Conservation (phyloP, 306 rosid genomes). For the Citrullus amarus region DNA sequence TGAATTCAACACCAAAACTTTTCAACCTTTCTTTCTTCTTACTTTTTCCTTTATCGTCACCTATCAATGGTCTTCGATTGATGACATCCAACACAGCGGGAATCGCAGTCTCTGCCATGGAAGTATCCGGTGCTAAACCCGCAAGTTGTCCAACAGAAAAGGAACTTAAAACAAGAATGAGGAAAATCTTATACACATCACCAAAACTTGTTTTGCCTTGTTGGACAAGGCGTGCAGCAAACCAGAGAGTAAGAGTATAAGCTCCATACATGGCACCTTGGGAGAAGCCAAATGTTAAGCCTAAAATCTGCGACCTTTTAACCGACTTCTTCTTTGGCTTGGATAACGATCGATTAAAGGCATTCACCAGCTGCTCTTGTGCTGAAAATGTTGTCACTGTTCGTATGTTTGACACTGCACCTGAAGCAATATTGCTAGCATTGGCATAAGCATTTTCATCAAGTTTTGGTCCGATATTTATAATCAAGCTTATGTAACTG, state of each 20-base stretch:
- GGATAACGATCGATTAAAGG: conserved; percentile 54
- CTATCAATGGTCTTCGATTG: conserved; percentile 50
- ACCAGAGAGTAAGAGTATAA: conserved; percentile 69
- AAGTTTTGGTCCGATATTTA: conserved; percentile 56
- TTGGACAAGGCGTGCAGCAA: conserved; percentile 53
- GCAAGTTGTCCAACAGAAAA: conserved; percentile 90
- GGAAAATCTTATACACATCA: conserved; percentile 61
- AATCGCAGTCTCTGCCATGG: conserved; percentile 51
- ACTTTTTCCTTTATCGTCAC: conserved; percentile 15
- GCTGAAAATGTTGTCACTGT: conserved; percentile 81
- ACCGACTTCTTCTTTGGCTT: conserved; percentile 51
- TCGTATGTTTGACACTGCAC: conserved; percentile 80
- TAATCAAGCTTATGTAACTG: conserved; percentile 63
- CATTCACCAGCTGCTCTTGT: conserved; percentile 56
- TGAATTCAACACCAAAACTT: conserved; percentile 45
- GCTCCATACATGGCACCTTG: conserved; percentile 85
- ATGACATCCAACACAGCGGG: conserved; percentile 62
- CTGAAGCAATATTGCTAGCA: conserved; percentile 86
- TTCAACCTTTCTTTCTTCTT: conserved; percentile 41
- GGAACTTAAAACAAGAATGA: conserved; percentile 87
- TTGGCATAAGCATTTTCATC: conserved; percentile 56
- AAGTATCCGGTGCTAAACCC: conserved; percentile 85
- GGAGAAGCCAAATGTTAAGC: conserved; percentile 52
- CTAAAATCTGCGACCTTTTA: conserved; percentile 54
- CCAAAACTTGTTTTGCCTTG: conserved; percentile 33